These are phyloP conservation scores for Cercophora newfieldiana DNA, from an alignment of 495 filamentous ascomycete genomes.

Conservation along the genomic window DNA sequence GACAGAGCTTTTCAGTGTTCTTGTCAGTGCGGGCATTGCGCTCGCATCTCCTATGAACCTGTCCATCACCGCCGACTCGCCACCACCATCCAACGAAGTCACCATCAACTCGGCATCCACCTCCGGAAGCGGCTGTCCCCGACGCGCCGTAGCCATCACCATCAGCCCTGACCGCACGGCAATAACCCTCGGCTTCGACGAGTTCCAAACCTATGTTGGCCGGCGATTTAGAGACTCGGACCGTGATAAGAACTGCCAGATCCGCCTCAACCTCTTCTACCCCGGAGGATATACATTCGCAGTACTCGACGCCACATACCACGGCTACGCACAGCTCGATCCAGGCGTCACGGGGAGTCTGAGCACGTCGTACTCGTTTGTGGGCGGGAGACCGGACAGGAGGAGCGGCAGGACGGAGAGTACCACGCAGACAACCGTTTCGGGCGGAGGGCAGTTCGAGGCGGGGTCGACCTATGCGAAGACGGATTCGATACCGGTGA, in stretches of 20 bases:
- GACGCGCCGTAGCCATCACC: slow-evolving; percentile 41
- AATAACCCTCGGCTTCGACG: slow-evolving; percentile 51
- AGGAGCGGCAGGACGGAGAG: neutral
- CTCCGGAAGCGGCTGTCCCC: slow-evolving; percentile 50
- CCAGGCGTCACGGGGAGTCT: slow-evolving; percentile 45
- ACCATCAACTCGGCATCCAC: slow-evolving; percentile 49
- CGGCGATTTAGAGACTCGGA: slow-evolving; percentile 26
- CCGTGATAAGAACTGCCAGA: slow-evolving; percentile 49
- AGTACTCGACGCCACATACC: slow-evolving; percentile 48
- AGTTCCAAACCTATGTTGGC: slow-evolving; percentile 50
- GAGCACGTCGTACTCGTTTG: slow-evolving; percentile 50
- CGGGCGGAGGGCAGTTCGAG: slow-evolving; percentile 35
- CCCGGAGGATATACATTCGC: slow-evolving; percentile 53
- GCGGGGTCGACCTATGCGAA: slow-evolving; percentile 49
- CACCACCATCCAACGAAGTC: slow-evolving; percentile 22
- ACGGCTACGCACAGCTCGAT: slow-evolving; percentile 50
- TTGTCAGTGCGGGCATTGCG: neutral
- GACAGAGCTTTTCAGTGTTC: neutral
- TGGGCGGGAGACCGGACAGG: slow-evolving; percentile 13
- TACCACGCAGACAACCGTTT: slow-evolving; percentile 38
- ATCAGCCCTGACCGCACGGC: slow-evolving; percentile 45
- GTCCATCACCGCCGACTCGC: neutral
- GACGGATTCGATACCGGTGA: slow-evolving; percentile 43
- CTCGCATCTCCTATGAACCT: neutral
- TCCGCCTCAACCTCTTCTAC: slow-evolving; percentile 51